Evolutionary conservation across 495 filamentous ascomycete species (phyloP).

Genomic region (Hypoxylon lenormandii): DNA sequence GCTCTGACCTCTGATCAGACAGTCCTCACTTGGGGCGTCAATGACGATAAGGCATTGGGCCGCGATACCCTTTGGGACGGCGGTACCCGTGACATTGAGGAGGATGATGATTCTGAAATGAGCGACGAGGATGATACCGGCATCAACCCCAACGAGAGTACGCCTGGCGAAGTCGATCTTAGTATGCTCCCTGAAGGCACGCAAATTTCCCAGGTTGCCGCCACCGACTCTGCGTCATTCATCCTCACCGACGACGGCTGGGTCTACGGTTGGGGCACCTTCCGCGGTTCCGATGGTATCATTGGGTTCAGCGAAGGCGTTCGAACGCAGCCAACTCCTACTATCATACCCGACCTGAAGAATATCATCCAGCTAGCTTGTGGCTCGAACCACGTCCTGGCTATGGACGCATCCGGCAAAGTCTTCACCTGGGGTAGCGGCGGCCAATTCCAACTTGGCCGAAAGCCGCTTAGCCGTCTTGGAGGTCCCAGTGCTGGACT

Average conservation of each 20-base stretch:
- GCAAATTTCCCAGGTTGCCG: constrained; percentile 68
- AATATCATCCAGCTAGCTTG: constrained; percentile 68
- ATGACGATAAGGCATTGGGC: constrained; percentile 75
- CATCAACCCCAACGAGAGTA: constrained; percentile 71
- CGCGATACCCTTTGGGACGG: constrained; percentile 68
- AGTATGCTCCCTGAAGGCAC: constrained; percentile 66
- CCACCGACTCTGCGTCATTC: constrained; percentile 73
- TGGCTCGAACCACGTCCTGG: constrained; percentile 76
- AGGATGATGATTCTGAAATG: constrained; percentile 56
- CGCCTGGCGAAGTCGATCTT: constrained; percentile 63
- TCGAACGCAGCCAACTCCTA: constrained; percentile 53
- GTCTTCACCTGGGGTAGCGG: constrained; percentile 78
- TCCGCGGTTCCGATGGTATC: constrained; percentile 75
- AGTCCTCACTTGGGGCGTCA: constrained; percentile 79
- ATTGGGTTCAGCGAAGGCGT: constrained; percentile 70
- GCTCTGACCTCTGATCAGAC: constrained; percentile 74
- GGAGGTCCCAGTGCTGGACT: constrained; percentile 67
- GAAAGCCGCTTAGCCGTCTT: constrained; percentile 60
- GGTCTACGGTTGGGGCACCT: constrained; percentile 80
- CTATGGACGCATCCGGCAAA: constrained; percentile 68
- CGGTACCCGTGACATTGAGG: constrained; percentile 63
- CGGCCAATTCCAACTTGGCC: constrained; percentile 76
- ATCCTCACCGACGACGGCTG: constrained; percentile 71
- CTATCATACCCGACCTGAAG: constrained; percentile 61
- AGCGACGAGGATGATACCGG: constrained; percentile 62